phyloP scores from a whole-genome alignment of 2,329 filamentous ascomycete species.

The Tolypocladium capitatum region DNA sequence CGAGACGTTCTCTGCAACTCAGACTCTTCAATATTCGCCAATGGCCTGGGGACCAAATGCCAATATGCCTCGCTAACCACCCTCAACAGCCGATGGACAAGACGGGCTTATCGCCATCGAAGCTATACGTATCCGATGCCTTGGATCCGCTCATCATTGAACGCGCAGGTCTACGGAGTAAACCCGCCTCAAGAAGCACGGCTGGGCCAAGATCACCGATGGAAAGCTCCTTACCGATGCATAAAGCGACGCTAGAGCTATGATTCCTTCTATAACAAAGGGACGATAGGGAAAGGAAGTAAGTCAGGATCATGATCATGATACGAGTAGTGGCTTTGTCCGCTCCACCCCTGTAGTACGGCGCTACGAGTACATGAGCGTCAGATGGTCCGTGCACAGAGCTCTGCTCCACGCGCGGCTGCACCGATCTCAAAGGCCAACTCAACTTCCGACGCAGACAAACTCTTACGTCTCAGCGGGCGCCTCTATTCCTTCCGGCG shows the following conservation, averaged over 20 bases:
- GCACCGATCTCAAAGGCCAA: not conserved
- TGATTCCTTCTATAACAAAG: not conserved
- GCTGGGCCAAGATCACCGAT: too few relatives aligned
- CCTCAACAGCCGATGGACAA: conserved; percentile 40
- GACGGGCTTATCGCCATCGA: conserved; percentile 55
- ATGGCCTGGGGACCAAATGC: not conserved
- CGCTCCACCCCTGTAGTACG: too few relatives aligned
- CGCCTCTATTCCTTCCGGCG: not conserved
- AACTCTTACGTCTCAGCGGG: not conserved
- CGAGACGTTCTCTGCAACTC: too few relatives aligned
- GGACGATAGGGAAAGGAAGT: not conserved
- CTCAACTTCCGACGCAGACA: not conserved
- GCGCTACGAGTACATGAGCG: not conserved
- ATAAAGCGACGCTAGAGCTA: not conserved
- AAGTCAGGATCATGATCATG: too few relatives aligned
- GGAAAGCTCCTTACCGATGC: conserved; percentile 20
- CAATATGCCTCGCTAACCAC: not conserved
- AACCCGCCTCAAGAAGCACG: too few relatives aligned
- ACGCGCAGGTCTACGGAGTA: too few relatives aligned
- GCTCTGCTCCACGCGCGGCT: not conserved
- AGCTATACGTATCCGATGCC: conserved; percentile 10
- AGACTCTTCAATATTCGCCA: too few relatives aligned
- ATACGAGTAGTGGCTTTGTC: not conserved
- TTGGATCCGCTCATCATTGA: too few relatives aligned
- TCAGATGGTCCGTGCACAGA: conserved; percentile 1